Percentiles rank a stretch among this genome's conserved stretches.
phyloP scores from a whole-genome alignment of 768 basidiomycete genomes.

The Boletus tomentosulus region DNA sequence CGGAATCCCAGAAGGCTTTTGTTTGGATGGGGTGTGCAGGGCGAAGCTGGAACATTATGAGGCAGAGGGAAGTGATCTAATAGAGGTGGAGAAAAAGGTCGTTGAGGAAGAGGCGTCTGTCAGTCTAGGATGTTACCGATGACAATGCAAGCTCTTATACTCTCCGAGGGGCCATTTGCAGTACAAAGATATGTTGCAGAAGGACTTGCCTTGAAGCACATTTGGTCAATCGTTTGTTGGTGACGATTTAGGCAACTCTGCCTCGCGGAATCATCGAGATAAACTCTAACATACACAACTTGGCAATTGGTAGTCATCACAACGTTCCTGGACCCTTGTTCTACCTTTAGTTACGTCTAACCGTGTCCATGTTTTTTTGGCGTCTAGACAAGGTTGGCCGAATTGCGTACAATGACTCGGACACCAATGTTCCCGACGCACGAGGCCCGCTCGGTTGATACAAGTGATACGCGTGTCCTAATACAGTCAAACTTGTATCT shows the following conservation, averaged over 20 bases:
- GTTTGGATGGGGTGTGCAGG: slow-evolving; percentile 34
- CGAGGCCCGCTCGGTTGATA: slow-evolving; percentile 16
- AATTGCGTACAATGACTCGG: slow-evolving; percentile 14
- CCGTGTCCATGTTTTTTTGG: slow-evolving; percentile 3
- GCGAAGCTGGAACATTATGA: slow-evolving; percentile 34
- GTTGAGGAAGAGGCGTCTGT: slow-evolving; percentile 17
- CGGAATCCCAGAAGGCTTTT: slow-evolving; percentile 35
- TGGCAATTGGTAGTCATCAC: slow-evolving; percentile 26
- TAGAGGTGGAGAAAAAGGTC: slow-evolving; percentile 16
- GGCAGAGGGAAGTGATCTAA: slow-evolving; percentile 16
- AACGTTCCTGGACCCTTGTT: slow-evolving; percentile 28
- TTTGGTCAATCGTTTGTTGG: slow-evolving; percentile 36
- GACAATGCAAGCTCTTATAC: slow-evolving; percentile 28
- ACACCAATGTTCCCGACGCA: slow-evolving; percentile 12
- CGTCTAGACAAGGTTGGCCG: slow-evolving; percentile 13
- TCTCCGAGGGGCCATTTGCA: slow-evolving; percentile 20
- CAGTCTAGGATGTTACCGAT: slow-evolving; percentile 12
- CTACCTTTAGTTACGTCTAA: slow-evolving; percentile 20
- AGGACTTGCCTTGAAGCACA: slow-evolving; percentile 23
- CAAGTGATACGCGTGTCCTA: slow-evolving; percentile 20
- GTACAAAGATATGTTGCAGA: slow-evolving; percentile 33
- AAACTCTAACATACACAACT: slow-evolving; percentile 21
- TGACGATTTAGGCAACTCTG: slow-evolving; percentile 27
- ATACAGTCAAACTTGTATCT: slow-evolving; percentile 4
- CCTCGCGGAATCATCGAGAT: slow-evolving; percentile 12